phyloP scores from a whole-genome alignment of 495 filamentous ascomycete species.

The Penicillium robsamsonii region DNA sequence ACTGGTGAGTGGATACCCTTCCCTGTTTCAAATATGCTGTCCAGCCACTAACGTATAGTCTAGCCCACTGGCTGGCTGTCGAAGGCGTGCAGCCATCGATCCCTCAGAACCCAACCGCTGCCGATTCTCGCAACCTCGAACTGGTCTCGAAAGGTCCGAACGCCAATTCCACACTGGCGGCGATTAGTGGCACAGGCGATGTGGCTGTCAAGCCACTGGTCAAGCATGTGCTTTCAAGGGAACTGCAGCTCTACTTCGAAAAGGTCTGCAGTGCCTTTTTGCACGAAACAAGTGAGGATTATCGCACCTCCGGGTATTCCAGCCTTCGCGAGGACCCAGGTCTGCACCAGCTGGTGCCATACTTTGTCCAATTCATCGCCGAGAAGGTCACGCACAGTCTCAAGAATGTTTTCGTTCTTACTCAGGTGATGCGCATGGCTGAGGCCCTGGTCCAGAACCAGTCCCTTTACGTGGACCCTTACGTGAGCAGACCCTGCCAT shows the following conservation, averaged over 20 bases:
- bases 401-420: slow-evolving; percentile 80
- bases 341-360: slow-evolving; percentile 90
- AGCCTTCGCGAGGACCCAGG: slow-evolving; percentile 83
- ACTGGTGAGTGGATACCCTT: slow-evolving; percentile 58
- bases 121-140: slow-evolving; percentile 76
- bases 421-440: slow-evolving; percentile 86
- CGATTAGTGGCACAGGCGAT: slow-evolving; percentile 78
- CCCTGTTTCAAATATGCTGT: neutral
- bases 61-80: slow-evolving; percentile 93
- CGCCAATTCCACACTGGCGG: slow-evolving; percentile 76
- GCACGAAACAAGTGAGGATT: slow-evolving; percentile 77
- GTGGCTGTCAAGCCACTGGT: slow-evolving; percentile 82
- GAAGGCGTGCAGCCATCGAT: slow-evolving; percentile 96
- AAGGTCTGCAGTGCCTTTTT: slow-evolving; percentile 83
- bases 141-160: slow-evolving; percentile 84
- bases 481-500: slow-evolving; percentile 52
- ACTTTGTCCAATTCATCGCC: slow-evolving; percentile 90
- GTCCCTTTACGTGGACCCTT: slow-evolving; percentile 82
- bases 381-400: slow-evolving; percentile 92
- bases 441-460: slow-evolving; percentile 79
- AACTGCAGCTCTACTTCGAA: slow-evolving; percentile 95
- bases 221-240: slow-evolving; percentile 92
- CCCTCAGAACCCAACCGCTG: slow-evolving; percentile 87
- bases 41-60: slow-evolving; percentile 22
- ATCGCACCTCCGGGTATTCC: slow-evolving; percentile 80